Percentiles rank a stretch among this genome's conserved stretches.
Conservation (phyloP, 1,284 basidiomycete species). For the Sporisorium sorghi region DNA sequence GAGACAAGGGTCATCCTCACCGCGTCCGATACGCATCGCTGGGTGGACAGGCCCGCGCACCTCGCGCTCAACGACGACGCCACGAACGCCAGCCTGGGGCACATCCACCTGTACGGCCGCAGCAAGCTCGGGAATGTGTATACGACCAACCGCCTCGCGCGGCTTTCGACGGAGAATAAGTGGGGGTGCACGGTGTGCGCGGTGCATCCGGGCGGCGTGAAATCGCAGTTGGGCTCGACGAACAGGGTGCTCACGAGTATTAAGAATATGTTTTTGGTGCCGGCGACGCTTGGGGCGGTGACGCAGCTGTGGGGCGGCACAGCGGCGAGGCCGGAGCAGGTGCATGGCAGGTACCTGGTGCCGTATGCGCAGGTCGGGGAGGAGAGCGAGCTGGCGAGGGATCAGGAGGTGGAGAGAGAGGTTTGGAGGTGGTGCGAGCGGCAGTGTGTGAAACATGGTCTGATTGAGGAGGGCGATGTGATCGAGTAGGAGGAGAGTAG, state of each 20-base stretch:
- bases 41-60: conserved; percentile 23
- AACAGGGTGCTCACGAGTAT: conserved; percentile 20
- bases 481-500: not conserved
- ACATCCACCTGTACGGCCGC: conserved; percentile 47
- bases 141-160: conserved; percentile 26
- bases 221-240: conserved; percentile 15
- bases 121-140: conserved; percentile 54
- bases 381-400: conserved; percentile 26
- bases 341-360: conserved; percentile 48
- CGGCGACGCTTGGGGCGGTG: conserved; percentile 39
- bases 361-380: conserved; percentile 50
- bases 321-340: conserved; percentile 12
- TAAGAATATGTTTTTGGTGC: conserved; percentile 35
- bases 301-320: conserved; percentile 54
- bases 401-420: conserved; percentile 10
- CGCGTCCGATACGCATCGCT: conserved; percentile 40
- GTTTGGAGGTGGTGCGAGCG: conserved; percentile 52
- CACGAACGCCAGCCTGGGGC: conserved; percentile 4
- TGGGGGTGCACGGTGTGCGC: conserved; percentile 45
- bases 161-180: conserved; percentile 12
- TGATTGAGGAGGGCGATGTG: conserved; percentile 4
- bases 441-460: conserved; percentile 31
- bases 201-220: conserved; percentile 53
- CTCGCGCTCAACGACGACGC: conserved; percentile 18
- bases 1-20: conserved; percentile 50